These are phyloP conservation scores for Tricholoma flavovirens DNA, from an alignment of 768 basidiomycete species.

Conservation along the genomic window DNA sequence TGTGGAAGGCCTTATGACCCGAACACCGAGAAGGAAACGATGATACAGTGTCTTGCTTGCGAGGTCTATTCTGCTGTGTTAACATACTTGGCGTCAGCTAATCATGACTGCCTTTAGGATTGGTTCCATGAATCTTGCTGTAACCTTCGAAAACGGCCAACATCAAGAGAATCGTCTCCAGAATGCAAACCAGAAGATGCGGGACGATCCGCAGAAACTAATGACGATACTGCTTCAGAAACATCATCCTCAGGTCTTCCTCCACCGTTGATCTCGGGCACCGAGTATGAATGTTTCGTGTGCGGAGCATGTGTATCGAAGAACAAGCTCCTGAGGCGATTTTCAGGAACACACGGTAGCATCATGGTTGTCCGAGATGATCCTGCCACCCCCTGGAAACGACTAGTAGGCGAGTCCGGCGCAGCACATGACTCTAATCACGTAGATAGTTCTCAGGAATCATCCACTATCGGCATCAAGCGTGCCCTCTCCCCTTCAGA, in stretches of 20 bases:
- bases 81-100: slow-evolving; percentile 3
- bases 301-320: slow-evolving; percentile 64
- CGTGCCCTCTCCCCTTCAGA: slow-evolving; percentile 42
- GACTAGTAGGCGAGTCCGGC: slow-evolving; percentile 36
- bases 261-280: slow-evolving; percentile 57
- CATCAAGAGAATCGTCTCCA: slow-evolving; percentile 39
- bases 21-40: slow-evolving; percentile 69
- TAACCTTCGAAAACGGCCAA: slow-evolving; percentile 65
- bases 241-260: slow-evolving; percentile 62
- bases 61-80: slow-evolving; percentile 49
- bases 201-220: slow-evolving; percentile 16
- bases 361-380: slow-evolving; percentile 59
- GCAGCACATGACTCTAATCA: slow-evolving; percentile 24
- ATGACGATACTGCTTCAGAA: slow-evolving; percentile 53
- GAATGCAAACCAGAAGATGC: slow-evolving; percentile 16
- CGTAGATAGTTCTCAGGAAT: slow-evolving; percentile 17
- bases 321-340: slow-evolving; percentile 47
- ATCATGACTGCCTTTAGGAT: slow-evolving; percentile 44
- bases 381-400: slow-evolving; percentile 44
- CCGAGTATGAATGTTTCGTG: slow-evolving; percentile 71
- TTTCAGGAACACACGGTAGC: slow-evolving; percentile 64
- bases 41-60: slow-evolving; percentile 84
- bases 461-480: slow-evolving; percentile 35
- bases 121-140: slow-evolving; percentile 92
- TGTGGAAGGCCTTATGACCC: slow-evolving; percentile 71